Base-by-base conservation (phyloP, 2,329 filamentous ascomycete species). In the Aureobasidium zeae region DNA sequence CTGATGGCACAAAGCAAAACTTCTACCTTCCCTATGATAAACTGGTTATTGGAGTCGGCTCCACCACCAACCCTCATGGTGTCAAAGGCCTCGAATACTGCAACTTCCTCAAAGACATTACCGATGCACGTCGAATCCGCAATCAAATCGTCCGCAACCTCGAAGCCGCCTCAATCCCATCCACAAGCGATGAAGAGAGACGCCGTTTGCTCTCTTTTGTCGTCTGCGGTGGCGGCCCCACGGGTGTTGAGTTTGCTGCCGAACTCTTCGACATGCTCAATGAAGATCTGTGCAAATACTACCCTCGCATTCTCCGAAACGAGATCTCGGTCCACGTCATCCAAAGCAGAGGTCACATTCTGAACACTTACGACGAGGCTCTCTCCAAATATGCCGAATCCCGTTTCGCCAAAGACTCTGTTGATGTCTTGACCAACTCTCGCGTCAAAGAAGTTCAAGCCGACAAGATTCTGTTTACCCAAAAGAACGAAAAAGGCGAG, bases 1-100 rank as follows among this genome's bases (percentile, higher is more conserved):
- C 76, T 3, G 64, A 71, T 47, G 91, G 91, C 4, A 70, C 84
- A n/a, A 78, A 83, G 55, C 71, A 78, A 45, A 72, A 78, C 29
- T 98, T 96, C 66, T 98, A 98, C 60, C 74, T 98, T 1, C 91
- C 91, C 0, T 98, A 98, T 60, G 93, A 98, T 62, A 98, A 98
- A 67, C 73, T 98, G 34, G 83, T 98, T 20, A 73, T 98, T 55
- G 88, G 81, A 19, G 88, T 96, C 47, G 89, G 89, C 24, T 95
- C 88, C 15, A 79, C 83, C 13, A 94, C 88, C 11, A 98, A 98
- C 60, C 81, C 88, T 1, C 91, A 98, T 57, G 93, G 93, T 33
- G 93, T 98, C 46, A 88, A 91, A 60, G 91, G 91, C 8, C 73
- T 98, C 10, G 86, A 96, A 54, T 76, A 98, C 60, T 94, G 88